These are phyloP conservation scores for Mycena latifolia DNA, from an alignment of 768 basidiomycete species.

Conservation along the genomic window DNA sequence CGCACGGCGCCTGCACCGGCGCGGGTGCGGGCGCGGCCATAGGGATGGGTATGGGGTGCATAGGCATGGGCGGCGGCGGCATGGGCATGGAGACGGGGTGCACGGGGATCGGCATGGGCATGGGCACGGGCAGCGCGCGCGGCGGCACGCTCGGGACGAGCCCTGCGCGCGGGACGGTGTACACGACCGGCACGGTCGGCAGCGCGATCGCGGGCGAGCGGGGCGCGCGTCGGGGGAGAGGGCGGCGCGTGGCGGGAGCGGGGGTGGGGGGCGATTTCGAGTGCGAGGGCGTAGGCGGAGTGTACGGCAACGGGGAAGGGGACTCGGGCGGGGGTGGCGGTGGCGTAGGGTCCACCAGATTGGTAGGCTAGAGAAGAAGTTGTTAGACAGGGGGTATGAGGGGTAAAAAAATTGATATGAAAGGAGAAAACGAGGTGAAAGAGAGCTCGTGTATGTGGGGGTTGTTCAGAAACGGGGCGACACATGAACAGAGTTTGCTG, in stretches of 20 bases:
- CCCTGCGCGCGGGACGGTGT: not conserved
- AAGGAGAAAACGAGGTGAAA: not conserved
- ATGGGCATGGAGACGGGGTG: not conserved
- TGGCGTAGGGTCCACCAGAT: not conserved
- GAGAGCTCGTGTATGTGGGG: too few relatives aligned
- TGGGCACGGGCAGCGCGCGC: not conserved
- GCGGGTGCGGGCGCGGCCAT: not conserved
- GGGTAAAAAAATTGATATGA: not conserved
- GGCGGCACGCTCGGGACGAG: not conserved
- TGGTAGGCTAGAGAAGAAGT: not conserved
- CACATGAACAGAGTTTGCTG: too few relatives aligned
- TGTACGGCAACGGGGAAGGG: not conserved
- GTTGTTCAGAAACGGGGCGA: too few relatives aligned
- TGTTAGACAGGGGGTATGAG: not conserved
- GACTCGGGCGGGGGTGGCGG: not conserved
- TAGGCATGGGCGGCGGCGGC: not conserved
- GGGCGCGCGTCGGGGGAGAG: not conserved
- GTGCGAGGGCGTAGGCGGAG: not conserved
- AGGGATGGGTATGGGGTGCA: not conserved
- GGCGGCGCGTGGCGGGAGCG: constrained; percentile 8
- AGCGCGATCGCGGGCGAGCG: not conserved
- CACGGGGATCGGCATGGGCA: not conserved
- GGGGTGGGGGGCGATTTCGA: not conserved
- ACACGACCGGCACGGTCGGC: not conserved
- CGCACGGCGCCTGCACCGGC: constrained; percentile 2